Conservation (phyloP, 345 rosid genomes). For the Citrus sinensis region DNA sequence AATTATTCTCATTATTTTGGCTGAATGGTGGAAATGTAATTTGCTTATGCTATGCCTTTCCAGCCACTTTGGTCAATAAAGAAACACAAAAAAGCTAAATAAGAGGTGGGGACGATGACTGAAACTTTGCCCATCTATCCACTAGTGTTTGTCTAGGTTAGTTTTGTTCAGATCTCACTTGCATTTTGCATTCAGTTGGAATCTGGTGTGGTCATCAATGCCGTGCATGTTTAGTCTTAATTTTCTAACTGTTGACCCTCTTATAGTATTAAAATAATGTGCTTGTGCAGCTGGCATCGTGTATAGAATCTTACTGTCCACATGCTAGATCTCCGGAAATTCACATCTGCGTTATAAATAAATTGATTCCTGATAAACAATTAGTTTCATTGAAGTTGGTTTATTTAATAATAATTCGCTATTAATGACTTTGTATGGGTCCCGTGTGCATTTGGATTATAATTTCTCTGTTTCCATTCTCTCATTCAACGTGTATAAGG, state of each 20-base stretch:
- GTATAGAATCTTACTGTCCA: background rate
- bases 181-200: background rate
- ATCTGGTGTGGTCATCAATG: background rate
- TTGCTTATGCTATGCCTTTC: background rate
- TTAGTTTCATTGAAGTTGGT: background rate
- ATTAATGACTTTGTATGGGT: background rate
- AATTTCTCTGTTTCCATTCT: background rate
- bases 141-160: background rate
- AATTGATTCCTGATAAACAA: background rate
- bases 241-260: background rate
- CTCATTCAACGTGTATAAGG: background rate
- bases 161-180: conserved; percentile 6
- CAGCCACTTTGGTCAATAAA: background rate
- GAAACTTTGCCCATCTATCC: conserved; percentile 10
- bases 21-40: background rate
- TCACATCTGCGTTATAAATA: background rate
- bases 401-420: background rate
- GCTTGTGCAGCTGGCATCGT: conserved; percentile 8
- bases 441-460: background rate
- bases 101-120: background rate
- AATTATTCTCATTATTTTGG: background rate
- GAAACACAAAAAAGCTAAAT: background rate
- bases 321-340: conserved; percentile 20
- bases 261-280: conserved; percentile 8
- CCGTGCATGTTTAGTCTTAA: conserved; percentile 4